Conservation (phyloP, 371 early-diverging fungal genomes). For the Dichotomocladium elegans region DNA sequence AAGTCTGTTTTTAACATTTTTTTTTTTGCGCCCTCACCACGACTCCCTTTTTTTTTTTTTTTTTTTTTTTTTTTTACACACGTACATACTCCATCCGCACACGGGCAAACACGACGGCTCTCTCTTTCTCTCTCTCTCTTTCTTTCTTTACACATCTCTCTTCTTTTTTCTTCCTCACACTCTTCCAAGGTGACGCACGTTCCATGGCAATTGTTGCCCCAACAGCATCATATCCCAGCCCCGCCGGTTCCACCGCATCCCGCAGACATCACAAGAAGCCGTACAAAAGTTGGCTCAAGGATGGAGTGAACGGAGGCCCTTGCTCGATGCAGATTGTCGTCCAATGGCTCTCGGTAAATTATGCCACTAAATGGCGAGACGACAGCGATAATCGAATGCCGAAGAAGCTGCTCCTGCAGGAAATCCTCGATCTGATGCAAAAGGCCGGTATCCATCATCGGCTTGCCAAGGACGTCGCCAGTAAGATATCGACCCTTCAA, state of each 20-base stretch:
- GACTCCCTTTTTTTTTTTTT: not conserved
- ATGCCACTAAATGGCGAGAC: slow-evolving; percentile 44
- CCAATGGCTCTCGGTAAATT: slow-evolving; percentile 42
- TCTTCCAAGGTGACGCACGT: no score
- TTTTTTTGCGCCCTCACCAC: not conserved
- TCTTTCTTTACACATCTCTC: not conserved
- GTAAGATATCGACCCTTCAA: slow-evolving; percentile 44
- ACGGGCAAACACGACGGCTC: no score
- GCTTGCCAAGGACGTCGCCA: slow-evolving; percentile 43
- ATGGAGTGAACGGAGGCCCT: slow-evolving; percentile 47
- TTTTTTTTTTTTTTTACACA: not conserved
- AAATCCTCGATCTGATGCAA: slow-evolving; percentile 42
- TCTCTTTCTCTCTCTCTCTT: not conserved
- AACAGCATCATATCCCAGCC: no score
- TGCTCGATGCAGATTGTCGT: slow-evolving; percentile 46
- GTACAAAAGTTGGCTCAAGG: slow-evolving; percentile 47
- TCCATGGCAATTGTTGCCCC: no score
- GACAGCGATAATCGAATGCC: slow-evolving; percentile 40
- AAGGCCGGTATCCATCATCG: slow-evolving; percentile 44
- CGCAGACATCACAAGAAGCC: slow-evolving; percentile 32
- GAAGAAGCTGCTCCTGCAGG: slow-evolving; percentile 40
- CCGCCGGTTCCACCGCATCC: no score
- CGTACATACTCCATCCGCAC: no score
- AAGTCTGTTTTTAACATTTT: not conserved
- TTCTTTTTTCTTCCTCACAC: not conserved